Base-by-base conservation (phyloP, 2,329 filamentous ascomycete species). In the Volutella citrinella region DNA sequence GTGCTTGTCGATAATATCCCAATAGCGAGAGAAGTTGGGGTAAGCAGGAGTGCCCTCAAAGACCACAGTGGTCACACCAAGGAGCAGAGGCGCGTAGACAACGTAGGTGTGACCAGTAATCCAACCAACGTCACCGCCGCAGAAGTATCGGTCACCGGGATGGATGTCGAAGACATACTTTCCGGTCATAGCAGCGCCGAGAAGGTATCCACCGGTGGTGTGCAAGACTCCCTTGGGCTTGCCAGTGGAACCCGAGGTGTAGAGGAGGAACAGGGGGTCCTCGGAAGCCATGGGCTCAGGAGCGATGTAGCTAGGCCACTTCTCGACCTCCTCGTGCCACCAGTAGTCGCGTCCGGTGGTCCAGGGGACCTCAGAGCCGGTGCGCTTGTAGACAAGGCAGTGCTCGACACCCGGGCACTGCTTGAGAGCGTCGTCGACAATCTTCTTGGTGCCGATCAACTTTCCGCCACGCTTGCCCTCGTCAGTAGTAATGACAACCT, bases 141-240 rank as follows among this genome's bases (percentile, higher is more conserved):
- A 98, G 76, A 97, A 97, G 76, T 93, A 96, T 45, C 79, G 80
- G 64, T 98, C 93, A 34, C 85, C 81, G 44, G 90, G 84, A 63
- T 98, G 93, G 45, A 98, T 94, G 62, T 98, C 93, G 60, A 98
- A 98, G 43, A 97, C 91, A 63, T 98, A 97, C 69, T 97, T 98
- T 65, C 90, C 91, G 10, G 93, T 98, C 54, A 84, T 76, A 20
- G 93, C 91, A 32, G 90, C 90, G 40, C 93, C 93, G 7, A 97
- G 69, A n/a, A 98, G 77, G 62, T 97, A 98, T 32, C 93, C 93
- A 42, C 74, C 93, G 21, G 91, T 98, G 17, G 89, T 94, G 76
- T 98, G 93, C 88, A 98, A 85, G 36, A 98, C 86, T 66, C 93
- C 93, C 80, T 98, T 98, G 49, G 93, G 93, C 77, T 97, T 97